A percentile compares a stretch with the other conserved stretches of the same genome.
Conservation (phyloP, 2,329 filamentous ascomycete genomes). For the Aureobasidium melanogenum region DNA sequence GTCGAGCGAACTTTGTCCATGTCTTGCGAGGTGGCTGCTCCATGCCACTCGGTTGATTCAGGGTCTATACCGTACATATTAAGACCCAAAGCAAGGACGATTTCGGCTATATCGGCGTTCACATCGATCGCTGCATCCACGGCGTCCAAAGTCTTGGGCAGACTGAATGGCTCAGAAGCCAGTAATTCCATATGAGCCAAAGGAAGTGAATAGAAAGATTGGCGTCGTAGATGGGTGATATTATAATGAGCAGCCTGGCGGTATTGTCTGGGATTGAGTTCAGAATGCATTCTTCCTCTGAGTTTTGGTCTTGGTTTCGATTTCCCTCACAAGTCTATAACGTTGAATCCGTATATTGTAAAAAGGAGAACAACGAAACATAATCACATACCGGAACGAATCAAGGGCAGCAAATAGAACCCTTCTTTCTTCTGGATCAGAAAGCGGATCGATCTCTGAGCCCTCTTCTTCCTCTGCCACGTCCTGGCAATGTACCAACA, state of each 20-base stretch:
- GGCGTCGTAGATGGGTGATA: constrained; percentile 79
- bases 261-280: constrained; percentile 42
- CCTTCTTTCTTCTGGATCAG: constrained; percentile 69
- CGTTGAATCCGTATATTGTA: background rate
- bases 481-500: background rate
- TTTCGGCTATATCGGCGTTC: constrained; percentile 75
- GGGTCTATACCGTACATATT: constrained; percentile 52
- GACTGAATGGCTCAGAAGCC: constrained; percentile 69
- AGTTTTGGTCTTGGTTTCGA: background rate
- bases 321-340: background rate
- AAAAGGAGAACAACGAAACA: background rate
- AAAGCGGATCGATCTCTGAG: constrained; percentile 51
- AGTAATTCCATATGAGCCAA: constrained; percentile 76
- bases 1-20: constrained; percentile 89
- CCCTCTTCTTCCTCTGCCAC: constrained; percentile 46
- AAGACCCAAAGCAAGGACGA: constrained; percentile 64
- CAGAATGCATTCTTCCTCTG: background rate
- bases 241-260: constrained; percentile 79
- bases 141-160: constrained; percentile 66
- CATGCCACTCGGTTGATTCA: constrained; percentile 53
- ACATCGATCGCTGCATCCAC: constrained; percentile 82
- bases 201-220: constrained; percentile 87
- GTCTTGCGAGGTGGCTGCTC: constrained; percentile 62
- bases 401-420: constrained; percentile 77
- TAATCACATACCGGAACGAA: constrained; percentile 66